These are phyloP conservation scores for Eimeria praecox DNA, from an alignment of 169 alveolate species.

Conservation along the genomic window DNA sequence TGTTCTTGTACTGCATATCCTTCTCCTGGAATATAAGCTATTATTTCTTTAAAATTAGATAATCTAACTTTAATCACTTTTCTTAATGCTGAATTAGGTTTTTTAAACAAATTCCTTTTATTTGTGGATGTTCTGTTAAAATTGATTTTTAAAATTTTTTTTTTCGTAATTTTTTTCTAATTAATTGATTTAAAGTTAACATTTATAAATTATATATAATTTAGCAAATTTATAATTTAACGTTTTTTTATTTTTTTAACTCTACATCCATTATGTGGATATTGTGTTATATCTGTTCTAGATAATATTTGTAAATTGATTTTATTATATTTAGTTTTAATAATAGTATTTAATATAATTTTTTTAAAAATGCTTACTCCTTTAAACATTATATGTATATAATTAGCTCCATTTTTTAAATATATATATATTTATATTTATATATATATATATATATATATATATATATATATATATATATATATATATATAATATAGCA, in stretches of 20 bases:
- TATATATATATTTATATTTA: too few relatives aligned
- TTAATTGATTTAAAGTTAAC: constrained; percentile 38
- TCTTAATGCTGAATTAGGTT: too few relatives aligned
- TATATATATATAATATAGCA: too few relatives aligned
- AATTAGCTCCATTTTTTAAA: constrained; percentile 2
- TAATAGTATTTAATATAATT: constrained; percentile 73
- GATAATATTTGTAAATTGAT: constrained; percentile 61
- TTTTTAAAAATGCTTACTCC: constrained; percentile 69
- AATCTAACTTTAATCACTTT: constrained; percentile 77
- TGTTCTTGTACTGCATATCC: constrained; percentile 82
- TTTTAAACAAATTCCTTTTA: too few relatives aligned
- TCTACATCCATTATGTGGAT: constrained; percentile 38
- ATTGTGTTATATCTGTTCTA: constrained; percentile 62
- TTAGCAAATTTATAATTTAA: constrained; percentile 36
- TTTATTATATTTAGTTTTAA: constrained; percentile 2
- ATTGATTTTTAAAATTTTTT: constrained; percentile 71
- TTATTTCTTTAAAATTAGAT: constrained; percentile 80
- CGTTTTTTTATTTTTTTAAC: constrained; percentile 37
- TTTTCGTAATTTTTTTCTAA: constrained; percentile 26
- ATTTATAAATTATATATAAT: neutral
- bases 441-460: too few relatives aligned
- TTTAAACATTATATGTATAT: constrained; percentile 53
- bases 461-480: too few relatives aligned
- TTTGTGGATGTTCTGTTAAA: too few relatives aligned
- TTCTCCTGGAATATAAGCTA: constrained; percentile 85